Evolutionary conservation across 768 basidiomycete species (phyloP), one percentile per base, ranked within the genome.

Genomic region (Leccinum subtestaceum): DNA sequence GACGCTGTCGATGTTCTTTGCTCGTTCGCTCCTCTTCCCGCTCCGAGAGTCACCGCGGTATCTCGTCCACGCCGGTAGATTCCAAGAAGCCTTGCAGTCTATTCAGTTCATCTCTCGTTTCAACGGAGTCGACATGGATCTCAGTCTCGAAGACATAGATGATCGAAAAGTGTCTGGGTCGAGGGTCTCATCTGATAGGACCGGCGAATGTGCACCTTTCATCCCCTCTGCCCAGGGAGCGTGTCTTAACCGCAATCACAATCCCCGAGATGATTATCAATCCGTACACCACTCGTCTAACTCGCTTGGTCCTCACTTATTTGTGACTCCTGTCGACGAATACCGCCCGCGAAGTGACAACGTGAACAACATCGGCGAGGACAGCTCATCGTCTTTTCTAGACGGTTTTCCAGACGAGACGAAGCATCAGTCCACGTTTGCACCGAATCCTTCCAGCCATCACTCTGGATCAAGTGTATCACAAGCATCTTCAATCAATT

Each of bases 21-120:
- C 86, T 13, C 90, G 97, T n/a, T 91, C 95, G 57, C 76, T 89
- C 8, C 87, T 98, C 72, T 97, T 98, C 81, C 86, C 88, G 17
- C 76, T 99, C 6, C 89, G 97, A 71, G 97, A 99, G 74, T 95
- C 94, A 0, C 95, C 97, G 1, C 85, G 94, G 25, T 98, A 88
- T 70, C 87, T 99, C 59, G 93, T 96, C 5, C 88, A 94, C 49
- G 87, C 91, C 0, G 93, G 94, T 12, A 83, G 93, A 47, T 87
- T 84, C 32, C 81, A 85, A 36, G 95, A 97, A 63, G 96, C 95
- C 0, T 74, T 96, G 36, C 83, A 89, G 63, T 87, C 87, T 0
- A 80, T 99, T 0, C 87, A 88, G 64, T 75, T 91, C 63, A 98
- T 99, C 48, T 91, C 91, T 3, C 81, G 80, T 34, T 93, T 90